Conservation (phyloP, 2,329 filamentous ascomycete species). For the Paracoccidioides lutzii region DNA sequence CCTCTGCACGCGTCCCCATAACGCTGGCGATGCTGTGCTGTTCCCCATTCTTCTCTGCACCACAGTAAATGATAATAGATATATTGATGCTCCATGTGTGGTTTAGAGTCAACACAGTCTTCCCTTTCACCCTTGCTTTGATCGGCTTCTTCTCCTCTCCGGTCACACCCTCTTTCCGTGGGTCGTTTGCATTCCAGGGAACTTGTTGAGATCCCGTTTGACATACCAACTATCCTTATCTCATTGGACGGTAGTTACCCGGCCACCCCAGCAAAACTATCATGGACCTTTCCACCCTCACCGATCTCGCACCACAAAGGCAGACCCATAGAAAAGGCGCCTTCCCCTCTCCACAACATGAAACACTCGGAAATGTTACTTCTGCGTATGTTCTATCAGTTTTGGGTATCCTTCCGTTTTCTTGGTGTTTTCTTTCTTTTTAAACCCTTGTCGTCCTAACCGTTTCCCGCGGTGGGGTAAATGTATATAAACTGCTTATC, state of each 20-base stretch:
- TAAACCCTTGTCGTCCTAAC: too few relatives aligned
- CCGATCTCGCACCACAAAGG: slow-evolving; percentile 8
- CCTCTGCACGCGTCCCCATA: not conserved
- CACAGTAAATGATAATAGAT: not conserved
- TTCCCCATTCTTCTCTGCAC: not conserved
- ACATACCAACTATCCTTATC: not conserved
- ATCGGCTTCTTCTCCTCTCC: not conserved
- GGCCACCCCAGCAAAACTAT: not conserved
- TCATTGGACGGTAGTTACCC: not conserved
- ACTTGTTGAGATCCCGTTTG: not conserved
- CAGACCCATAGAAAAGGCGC: slow-evolving; percentile 5
- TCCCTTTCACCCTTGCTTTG: not conserved
- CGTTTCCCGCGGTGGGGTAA: not conserved
- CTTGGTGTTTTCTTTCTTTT: not conserved
- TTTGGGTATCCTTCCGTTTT: not conserved
- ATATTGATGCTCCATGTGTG: not conserved
- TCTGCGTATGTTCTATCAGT: not conserved
- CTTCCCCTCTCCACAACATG: slow-evolving; percentile 4
- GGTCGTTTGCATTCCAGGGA: not conserved
- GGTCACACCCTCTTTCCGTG: not conserved
- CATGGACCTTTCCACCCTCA: slow-evolving; percentile 13
- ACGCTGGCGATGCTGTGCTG: not conserved
- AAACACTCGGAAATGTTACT: not conserved
- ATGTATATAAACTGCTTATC: not conserved
- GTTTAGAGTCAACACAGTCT: not conserved